A percentile compares a stretch with the other conserved stretches of the same genome.
Conservation (phyloP, 1,284 basidiomycete genomes). For the Ceratorhiza oryzae-sativae region DNA sequence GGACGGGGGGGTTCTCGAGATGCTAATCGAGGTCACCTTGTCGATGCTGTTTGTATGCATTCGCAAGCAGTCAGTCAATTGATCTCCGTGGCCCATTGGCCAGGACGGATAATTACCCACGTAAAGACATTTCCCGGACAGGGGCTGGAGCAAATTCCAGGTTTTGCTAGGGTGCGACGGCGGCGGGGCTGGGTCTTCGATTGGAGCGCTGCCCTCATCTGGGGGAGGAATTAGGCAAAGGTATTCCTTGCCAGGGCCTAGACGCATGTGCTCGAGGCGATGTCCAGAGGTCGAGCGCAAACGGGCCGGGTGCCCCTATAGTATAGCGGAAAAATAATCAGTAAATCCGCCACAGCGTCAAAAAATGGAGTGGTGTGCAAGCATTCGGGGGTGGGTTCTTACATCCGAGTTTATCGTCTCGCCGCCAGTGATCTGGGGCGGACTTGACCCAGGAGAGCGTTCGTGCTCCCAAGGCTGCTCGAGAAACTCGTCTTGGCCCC, state of each 20-base stretch:
- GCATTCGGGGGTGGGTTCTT: conserved; percentile 40
- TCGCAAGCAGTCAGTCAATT: conserved; percentile 40
- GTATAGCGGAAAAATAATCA: conserved; percentile 53
- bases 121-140: conserved; percentile 79
- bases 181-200: conserved; percentile 64
- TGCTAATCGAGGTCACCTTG: conserved; percentile 55
- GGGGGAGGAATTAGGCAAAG: conserved; percentile 76
- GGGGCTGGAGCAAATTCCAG: conserved; percentile 79
- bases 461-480: conserved; percentile 64
- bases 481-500: conserved; percentile 78
- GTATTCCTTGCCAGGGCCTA: conserved; percentile 70
- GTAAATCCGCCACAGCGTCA: conserved; percentile 41
- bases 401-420: conserved; percentile 47
- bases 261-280: conserved; percentile 58
- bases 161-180: conserved; percentile 64
- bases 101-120: conserved; percentile 58
- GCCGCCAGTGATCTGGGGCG: conserved; percentile 66
- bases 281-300: conserved; percentile 14
- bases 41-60: conserved; percentile 62
- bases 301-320: conserved; percentile 21
- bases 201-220: conserved; percentile 55
- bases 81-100: too few species aligned
- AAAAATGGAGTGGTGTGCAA: conserved; percentile 2
- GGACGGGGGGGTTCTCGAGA: conserved; percentile 20
- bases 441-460: conserved; percentile 51